Conservation (phyloP, 83 land plant species). For the Picea abies region DNA sequence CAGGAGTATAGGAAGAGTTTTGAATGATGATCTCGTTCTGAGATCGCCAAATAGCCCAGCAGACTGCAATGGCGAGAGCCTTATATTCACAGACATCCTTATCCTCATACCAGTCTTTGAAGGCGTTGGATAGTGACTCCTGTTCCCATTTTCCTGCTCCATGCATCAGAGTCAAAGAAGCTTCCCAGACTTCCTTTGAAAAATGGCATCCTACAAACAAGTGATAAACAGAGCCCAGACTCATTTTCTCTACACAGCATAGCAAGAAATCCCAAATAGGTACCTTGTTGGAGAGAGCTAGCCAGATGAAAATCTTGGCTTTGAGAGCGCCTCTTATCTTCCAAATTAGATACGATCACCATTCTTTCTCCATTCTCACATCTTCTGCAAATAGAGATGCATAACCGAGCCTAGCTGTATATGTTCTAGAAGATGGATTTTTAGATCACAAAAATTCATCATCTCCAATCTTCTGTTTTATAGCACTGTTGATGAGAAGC, state of each 20-base stretch:
- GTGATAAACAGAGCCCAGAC: background rate
- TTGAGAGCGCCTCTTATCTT: background rate
- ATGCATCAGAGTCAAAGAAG: too few relatives aligned
- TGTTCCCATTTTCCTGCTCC: too few relatives aligned
- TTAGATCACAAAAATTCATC: background rate
- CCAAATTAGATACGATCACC: background rate
- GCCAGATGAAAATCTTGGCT: background rate
- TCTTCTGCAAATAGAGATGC: background rate
- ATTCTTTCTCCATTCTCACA: background rate
- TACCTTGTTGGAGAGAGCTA: background rate
- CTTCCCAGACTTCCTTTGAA: background rate
- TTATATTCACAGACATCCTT: too few relatives aligned
- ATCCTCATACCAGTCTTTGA: too few relatives aligned
- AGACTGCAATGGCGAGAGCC: too few relatives aligned
- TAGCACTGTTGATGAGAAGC: too few relatives aligned
- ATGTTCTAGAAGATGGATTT: background rate
- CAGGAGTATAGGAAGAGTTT: too few relatives aligned
- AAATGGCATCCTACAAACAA: background rate
- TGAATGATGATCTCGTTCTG: too few relatives aligned
- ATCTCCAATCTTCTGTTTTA: background rate
- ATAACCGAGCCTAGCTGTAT: background rate
- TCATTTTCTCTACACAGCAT: background rate
- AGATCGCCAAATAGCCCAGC: too few relatives aligned
- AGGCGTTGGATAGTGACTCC: too few relatives aligned
- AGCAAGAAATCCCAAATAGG: background rate